Evolutionary conservation across 73 alveolate genomes (phyloP), one percentile per base, ranked within the genome.

Genomic region (Paramecium pentaurelia): DNA sequence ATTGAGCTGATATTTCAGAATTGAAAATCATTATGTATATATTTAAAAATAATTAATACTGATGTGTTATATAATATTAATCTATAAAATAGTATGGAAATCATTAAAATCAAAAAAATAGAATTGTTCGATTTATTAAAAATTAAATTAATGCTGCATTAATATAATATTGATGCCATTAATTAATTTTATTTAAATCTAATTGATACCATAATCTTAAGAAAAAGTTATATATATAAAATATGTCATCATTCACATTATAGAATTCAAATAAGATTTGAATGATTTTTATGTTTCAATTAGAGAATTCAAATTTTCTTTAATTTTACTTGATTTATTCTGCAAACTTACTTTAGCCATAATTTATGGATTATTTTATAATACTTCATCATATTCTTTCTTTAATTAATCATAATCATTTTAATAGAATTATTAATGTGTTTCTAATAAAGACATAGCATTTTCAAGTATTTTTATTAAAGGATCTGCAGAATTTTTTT

Each of bases 231-330:
- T 18, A 18, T 54, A 54, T 54, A 54, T 54, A 54, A n/a, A 54
- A 18, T n/a, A 18, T 54, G 49, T 54, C 32, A 54, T n/a, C 70
- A 54, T 54, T 54, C 70, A 54, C 70, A 75, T 75, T 14, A 75
- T 42, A 75, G 88, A 75, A 75, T 75, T 75, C 88, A 75, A 38
- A 38, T 38, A 75, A 4, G 88, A 75, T 42, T 75, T 36, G 14
- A 75, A 75, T 8, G 88, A 75, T 75, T 75, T 38, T 38, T 75
- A 38, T 5, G 68, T 75, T 38, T 38, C 88, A 36, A 75, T 75
- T 22, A 75, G 37, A 30, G 88, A 38, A 42, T 75, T 36, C 37
- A 75, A 38, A 14, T 40, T 40, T 40, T 40, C 49, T 14, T 40
- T 40, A 40, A 75, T 75, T 20, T 75, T 8, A 38, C 68, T 38